A percentile compares a stretch with the other conserved stretches of the same genome.
Conservation (phyloP, 75 land plant genomes). For the Isoetes taiwanensis region DNA sequence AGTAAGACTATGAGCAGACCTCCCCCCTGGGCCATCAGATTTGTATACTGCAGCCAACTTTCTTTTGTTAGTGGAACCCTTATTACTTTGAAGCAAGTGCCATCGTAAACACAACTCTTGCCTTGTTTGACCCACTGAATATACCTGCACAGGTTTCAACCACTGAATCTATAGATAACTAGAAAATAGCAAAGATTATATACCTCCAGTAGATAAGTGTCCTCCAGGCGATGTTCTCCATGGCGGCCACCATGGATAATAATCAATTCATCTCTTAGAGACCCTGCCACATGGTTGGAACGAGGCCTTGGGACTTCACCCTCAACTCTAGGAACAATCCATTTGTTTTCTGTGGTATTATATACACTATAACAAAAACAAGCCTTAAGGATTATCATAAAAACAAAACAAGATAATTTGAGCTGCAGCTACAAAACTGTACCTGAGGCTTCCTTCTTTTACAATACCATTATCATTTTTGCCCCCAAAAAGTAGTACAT, state of each 20-base stretch:
- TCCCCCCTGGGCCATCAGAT: conserved; percentile 19
- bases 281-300: conserved; percentile 35
- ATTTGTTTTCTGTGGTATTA: conserved; percentile 15
- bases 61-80: too few species aligned
- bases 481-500: conserved; percentile 31
- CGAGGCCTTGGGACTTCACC: conserved; percentile 30
- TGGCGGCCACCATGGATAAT: conserved; percentile 35
- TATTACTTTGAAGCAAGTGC: too few species aligned
- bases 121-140: too few species aligned
- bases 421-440: neutral
- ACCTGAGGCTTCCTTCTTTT: conserved; percentile 16
- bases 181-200: too few species aligned
- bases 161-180: too few species aligned
- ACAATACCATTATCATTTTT: conserved; percentile 29
- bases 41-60: neutral
- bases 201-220: conserved; percentile 20
- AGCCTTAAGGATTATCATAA: too few species aligned
- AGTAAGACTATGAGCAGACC: conserved; percentile 30
- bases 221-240: conserved; percentile 30
- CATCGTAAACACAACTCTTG: too few species aligned
- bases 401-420: neutral
- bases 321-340: conserved; percentile 13
- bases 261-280: conserved; percentile 11
- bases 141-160: neutral
- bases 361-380: conserved; percentile 24